These are phyloP conservation scores for Epichloe festucae DNA, from an alignment of 2,329 filamentous ascomycete genomes.

Conservation along the genomic window DNA sequence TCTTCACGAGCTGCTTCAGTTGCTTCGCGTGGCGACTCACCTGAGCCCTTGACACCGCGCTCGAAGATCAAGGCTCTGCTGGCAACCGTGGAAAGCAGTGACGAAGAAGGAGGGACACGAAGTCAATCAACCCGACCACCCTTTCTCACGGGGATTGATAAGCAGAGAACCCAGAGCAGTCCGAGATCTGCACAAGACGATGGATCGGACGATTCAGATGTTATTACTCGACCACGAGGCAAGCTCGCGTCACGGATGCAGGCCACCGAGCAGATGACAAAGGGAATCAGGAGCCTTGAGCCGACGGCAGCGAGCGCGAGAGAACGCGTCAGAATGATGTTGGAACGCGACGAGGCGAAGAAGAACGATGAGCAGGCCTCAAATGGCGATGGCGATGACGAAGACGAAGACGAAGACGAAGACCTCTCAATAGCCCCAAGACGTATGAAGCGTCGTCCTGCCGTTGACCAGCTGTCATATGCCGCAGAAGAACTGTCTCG, in stretches of 20 bases:
- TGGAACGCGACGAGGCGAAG: slow-evolving; percentile 19
- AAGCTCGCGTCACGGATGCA: slow-evolving; percentile 53
- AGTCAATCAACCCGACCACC: slow-evolving; percentile 6
- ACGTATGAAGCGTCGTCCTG: slow-evolving; percentile 24
- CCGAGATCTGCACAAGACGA: slow-evolving; percentile 19
- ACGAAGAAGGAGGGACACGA: slow-evolving; percentile 27
- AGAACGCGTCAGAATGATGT: slow-evolving; percentile 30
- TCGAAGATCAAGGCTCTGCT: slow-evolving; percentile 44
- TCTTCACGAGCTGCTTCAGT: slow-evolving; percentile 34
- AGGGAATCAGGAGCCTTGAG: slow-evolving; percentile 3
- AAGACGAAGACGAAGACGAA: slow-evolving; percentile 22
- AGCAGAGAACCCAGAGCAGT: background rate
- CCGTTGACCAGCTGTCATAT: slow-evolving; percentile 20
- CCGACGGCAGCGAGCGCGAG: slow-evolving; percentile 19
- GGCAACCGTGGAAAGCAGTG: slow-evolving; percentile 35
- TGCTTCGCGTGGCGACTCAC: slow-evolving; percentile 26
- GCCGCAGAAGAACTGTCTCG: slow-evolving; percentile 10
- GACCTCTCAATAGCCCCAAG: slow-evolving; percentile 27
- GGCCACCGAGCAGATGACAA: slow-evolving; percentile 14
- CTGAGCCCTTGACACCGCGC: slow-evolving; percentile 34
- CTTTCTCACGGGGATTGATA: background rate
- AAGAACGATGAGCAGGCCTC: slow-evolving; percentile 13
- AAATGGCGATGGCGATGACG: slow-evolving; percentile 17
- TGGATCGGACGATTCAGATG: slow-evolving; percentile 30
- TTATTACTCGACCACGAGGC: slow-evolving; percentile 40